Conservation (phyloP, 2,329 filamentous ascomycete genomes). For the Onygenales sp. region DNA sequence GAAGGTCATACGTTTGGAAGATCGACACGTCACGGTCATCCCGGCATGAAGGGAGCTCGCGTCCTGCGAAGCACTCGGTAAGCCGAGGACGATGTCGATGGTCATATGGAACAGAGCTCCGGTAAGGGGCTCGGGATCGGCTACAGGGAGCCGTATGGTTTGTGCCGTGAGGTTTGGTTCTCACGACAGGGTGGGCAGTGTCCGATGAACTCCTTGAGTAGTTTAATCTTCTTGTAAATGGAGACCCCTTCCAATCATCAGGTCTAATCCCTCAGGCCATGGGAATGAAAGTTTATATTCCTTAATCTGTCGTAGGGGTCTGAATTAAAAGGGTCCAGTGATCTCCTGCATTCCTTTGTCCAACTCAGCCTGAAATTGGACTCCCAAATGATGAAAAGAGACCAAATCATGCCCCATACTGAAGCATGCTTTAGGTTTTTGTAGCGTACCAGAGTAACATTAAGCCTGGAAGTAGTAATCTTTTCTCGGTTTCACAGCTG, state of each 20-base stretch:
- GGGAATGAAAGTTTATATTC: too few species aligned
- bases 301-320: too few species aligned
- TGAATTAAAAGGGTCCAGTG: too few species aligned
- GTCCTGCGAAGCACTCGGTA: not conserved
- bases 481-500: too few species aligned
- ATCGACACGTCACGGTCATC: not conserved
- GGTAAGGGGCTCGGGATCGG: not conserved
- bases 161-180: not conserved
- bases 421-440: not conserved
- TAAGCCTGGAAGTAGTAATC: too few species aligned
- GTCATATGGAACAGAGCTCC: not conserved
- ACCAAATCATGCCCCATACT: not conserved
- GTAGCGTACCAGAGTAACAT: not conserved
- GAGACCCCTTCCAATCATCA: not conserved
- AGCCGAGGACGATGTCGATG: not conserved
- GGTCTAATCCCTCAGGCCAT: too few species aligned
- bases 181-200: constrained; percentile 6
- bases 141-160: not conserved
- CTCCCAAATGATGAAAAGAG: not conserved
- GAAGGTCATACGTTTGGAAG: not conserved
- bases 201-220: constrained; percentile 9
- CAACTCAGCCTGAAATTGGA: not conserved
- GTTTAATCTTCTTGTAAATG: not conserved
- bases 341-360: too few species aligned
- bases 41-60: not conserved